Evolutionary conservation across 106 monocot species (phyloP).

Genomic region (Xerophyta viscosa): DNA sequence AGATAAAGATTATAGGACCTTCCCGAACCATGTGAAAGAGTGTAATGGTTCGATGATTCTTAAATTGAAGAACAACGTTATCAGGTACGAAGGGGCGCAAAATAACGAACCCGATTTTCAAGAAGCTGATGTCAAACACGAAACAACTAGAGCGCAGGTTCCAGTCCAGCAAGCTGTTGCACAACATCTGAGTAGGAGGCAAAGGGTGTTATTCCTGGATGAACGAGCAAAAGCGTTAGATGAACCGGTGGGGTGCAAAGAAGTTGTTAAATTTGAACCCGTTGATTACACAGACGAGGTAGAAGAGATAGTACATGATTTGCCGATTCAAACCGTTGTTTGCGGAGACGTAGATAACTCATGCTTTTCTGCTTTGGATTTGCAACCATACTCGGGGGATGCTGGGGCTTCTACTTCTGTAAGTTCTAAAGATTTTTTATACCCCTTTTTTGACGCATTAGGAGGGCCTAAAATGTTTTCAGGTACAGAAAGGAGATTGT

Average conservation of each 20-base stretch:
- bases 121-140: no score
- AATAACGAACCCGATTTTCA: background rate
- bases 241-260: background rate
- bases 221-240: background rate
- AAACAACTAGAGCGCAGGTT: background rate
- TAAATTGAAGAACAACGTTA: slow-evolving; percentile 3
- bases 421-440: no score
- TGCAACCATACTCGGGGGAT: background rate
- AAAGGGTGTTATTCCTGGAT: no score
- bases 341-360: background rate
- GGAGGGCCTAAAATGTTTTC: slow-evolving; percentile 1
- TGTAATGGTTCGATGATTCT: slow-evolving; percentile 8
- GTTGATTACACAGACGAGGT: background rate
- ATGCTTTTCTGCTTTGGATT: background rate
- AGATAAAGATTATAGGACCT: slow-evolving; percentile 12
- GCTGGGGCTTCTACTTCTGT: background rate
- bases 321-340: background rate
- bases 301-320: background rate
- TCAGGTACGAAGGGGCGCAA: slow-evolving; percentile 6
- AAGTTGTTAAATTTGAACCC: background rate
- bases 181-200: no score
- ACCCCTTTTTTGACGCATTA: no score
- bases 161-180: background rate
- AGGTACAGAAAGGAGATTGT: slow-evolving; percentile 4
- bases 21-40: slow-evolving; percentile 3